These are phyloP conservation scores for Glycine tomentella DNA, from an alignment of 306 rosid species.

Conservation along the genomic window DNA sequence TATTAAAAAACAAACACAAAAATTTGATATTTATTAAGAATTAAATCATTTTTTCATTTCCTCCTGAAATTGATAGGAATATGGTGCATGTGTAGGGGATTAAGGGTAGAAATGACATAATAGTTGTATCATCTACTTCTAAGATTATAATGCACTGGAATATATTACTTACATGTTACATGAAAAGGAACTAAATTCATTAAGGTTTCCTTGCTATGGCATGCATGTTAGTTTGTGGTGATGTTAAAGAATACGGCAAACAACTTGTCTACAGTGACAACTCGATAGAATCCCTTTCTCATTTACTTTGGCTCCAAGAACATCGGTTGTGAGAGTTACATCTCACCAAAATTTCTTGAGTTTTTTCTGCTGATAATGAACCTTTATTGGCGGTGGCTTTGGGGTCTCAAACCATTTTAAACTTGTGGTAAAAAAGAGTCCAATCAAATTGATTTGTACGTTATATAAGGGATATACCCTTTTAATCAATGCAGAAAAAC, in stretches of 20 bases:
- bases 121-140: not conserved
- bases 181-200: conserved; percentile 34
- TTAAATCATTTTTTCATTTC: too few species aligned
- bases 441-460: not conserved
- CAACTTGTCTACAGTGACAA: conserved; percentile 38
- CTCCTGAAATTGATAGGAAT: too few species aligned
- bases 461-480: not conserved
- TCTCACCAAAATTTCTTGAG: conserved; percentile 33
- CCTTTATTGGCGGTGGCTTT: not conserved
- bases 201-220: conserved; percentile 42
- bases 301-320: conserved; percentile 50
- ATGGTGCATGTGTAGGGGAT: too few species aligned
- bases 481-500: conserved; percentile 10
- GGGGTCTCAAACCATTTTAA: not conserved
- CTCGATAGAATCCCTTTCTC: conserved; percentile 6
- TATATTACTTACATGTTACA: conserved; percentile 29
- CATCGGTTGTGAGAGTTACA: conserved; percentile 52
- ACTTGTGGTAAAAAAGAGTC: conserved; percentile 3
- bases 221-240: conserved; percentile 34
- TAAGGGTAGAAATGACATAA: too few species aligned
- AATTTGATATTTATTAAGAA: too few species aligned
- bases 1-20: too few species aligned
- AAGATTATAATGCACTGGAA: not conserved
- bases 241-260: not conserved
- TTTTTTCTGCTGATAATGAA: conserved; percentile 4